Conservation (phyloP, 805 yeast genomes). For the Kluyveromyces dobzhanskii region DNA sequence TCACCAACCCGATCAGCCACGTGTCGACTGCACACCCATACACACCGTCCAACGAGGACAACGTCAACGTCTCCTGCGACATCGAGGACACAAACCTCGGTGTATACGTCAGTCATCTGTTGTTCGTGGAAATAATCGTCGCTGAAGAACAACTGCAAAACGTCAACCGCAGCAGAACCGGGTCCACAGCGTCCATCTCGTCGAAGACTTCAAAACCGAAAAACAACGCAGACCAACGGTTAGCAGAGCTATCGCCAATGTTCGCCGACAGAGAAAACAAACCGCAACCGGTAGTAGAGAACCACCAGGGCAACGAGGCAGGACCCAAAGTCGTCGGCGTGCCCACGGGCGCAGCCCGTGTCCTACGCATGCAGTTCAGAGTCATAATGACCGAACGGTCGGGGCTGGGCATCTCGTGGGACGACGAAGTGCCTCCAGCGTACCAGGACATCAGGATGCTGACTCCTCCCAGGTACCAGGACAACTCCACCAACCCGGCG, state of each 20-base stretch:
- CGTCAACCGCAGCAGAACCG: conserved; percentile 9
- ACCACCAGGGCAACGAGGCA: conserved; percentile 8
- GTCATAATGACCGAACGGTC: conserved; percentile 79
- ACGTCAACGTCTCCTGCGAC: conserved; percentile 60
- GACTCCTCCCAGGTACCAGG: conserved; percentile 77
- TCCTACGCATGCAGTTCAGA: conserved; percentile 88
- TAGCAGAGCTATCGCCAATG: conserved; percentile 38
- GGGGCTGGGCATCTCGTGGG: conserved; percentile 97
- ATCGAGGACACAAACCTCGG: conserved; percentile 77
- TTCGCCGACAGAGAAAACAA: conserved; percentile 31
- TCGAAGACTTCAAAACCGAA: conserved; percentile 5
- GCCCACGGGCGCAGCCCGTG: conserved; percentile 93
- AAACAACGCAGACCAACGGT: conserved; percentile 29
- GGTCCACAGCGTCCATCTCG: conserved; percentile 1
- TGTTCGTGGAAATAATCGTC: conserved; percentile 83
- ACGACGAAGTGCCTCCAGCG: conserved; percentile 97
- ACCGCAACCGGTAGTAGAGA: conserved; percentile 17
- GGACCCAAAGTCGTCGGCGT: conserved; percentile 40
- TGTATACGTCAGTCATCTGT: conserved; percentile 61
- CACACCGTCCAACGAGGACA: conserved; percentile 21
- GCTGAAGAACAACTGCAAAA: conserved; percentile 74
- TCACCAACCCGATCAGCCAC: conserved; percentile 37
- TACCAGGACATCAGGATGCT: conserved; percentile 76
- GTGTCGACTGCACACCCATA: conserved; percentile 33
- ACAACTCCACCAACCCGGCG: conserved; percentile 7